These are phyloP conservation scores for Serendipita indica DNA, from an alignment of 768 basidiomycete genomes.

Conservation along the genomic window DNA sequence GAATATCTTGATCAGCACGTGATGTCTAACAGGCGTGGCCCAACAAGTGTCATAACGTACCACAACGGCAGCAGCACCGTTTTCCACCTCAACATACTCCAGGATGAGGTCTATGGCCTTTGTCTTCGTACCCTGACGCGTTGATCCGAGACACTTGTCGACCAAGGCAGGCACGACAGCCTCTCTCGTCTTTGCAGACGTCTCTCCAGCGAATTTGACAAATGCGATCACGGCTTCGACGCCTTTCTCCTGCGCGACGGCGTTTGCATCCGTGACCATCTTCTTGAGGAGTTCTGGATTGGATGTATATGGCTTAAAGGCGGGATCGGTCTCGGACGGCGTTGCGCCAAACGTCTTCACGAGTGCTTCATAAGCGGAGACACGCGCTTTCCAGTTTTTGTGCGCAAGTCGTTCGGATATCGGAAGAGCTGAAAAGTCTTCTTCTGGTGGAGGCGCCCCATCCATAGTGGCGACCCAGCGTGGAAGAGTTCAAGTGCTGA, in stretches of 20 bases:
- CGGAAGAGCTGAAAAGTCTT: conserved; percentile 74
- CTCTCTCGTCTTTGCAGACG: conserved; percentile 63
- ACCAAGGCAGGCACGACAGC: conserved; percentile 80
- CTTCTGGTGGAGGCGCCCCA: conserved; percentile 80
- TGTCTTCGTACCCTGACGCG: conserved; percentile 77
- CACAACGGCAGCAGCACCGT: conserved; percentile 70
- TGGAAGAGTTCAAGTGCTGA: conserved; percentile 3
- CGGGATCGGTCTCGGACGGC: conserved; percentile 84
- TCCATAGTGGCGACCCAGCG: conserved; percentile 40
- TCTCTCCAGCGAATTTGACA: conserved; percentile 86
- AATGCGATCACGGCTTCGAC: conserved; percentile 76
- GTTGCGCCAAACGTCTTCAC: conserved; percentile 78
- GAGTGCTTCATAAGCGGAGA: conserved; percentile 80
- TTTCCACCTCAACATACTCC: conserved; percentile 90
- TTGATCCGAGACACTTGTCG: conserved; percentile 88
- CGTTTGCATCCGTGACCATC: conserved; percentile 81
- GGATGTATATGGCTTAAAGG: conserved; percentile 77
- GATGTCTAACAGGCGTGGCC: background rate
- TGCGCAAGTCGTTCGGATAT: conserved; percentile 71
- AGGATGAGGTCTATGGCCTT: conserved; percentile 74
- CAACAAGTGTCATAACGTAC: conserved; percentile 40
- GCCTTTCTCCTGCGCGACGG: conserved; percentile 95
- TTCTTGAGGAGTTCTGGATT: conserved; percentile 70
- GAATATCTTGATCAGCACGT: conserved; percentile 18
- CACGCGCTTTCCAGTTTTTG: conserved; percentile 98